Percentiles rank a stretch among this genome's conserved stretches.
Conservation (phyloP, 2,329 filamentous ascomycete genomes). For the Phaeophleospora eucalypticola region DNA sequence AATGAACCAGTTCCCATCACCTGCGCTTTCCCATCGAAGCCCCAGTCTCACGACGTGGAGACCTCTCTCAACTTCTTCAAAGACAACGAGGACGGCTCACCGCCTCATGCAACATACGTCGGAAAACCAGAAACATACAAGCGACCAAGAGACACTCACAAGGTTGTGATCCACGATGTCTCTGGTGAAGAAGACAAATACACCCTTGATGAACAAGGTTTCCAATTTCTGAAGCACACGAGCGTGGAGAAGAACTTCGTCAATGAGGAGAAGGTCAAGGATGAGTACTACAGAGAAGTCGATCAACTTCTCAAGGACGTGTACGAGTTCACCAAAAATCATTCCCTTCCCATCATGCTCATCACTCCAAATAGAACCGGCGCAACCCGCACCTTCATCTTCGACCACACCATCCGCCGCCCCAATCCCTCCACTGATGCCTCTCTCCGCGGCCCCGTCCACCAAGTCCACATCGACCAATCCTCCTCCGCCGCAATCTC, state of each 20-base stretch:
- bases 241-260: slow-evolving; percentile 35
- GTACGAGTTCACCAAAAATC: slow-evolving; percentile 36
- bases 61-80: slow-evolving; percentile 24
- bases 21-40: slow-evolving; percentile 5
- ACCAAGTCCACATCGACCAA: slow-evolving; percentile 57
- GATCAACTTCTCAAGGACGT: slow-evolving; percentile 39
- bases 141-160: slow-evolving; percentile 28
- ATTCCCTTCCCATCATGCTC: slow-evolving; percentile 9
- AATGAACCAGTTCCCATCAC: not conserved
- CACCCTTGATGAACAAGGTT: slow-evolving; percentile 24
- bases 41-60: slow-evolving; percentile 19
- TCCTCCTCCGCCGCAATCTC: slow-evolving; percentile 44
- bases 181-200: slow-evolving; percentile 3
- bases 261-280: slow-evolving; percentile 35
- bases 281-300: slow-evolving; percentile 34
- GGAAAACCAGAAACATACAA: slow-evolving; percentile 31
- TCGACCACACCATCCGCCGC: not conserved
- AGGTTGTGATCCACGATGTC: slow-evolving; percentile 26
- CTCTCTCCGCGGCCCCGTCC: slow-evolving; percentile 8
- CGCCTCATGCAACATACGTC: slow-evolving; percentile 20
- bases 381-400: slow-evolving; percentile 38
- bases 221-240: slow-evolving; percentile 32
- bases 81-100: slow-evolving; percentile 22
- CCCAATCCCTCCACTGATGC: not conserved
- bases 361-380: slow-evolving; percentile 37